phyloP scores from a whole-genome alignment of 768 basidiomycete species.

The Clitopilus hobsonii region DNA sequence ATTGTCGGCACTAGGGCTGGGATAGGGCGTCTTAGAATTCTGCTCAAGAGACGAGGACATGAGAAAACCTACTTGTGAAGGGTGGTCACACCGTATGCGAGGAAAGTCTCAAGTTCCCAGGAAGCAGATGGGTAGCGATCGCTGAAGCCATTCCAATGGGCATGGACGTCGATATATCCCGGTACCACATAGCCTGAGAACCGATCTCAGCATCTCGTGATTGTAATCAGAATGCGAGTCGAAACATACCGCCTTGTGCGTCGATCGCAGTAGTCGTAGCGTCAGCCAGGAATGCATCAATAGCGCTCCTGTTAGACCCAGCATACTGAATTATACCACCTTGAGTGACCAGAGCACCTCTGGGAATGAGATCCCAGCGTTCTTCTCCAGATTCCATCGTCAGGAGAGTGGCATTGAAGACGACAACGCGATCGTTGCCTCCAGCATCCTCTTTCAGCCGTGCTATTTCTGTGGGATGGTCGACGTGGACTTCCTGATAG shows the following conservation, averaged over 20 bases:
- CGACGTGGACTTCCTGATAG: constrained; percentile 53
- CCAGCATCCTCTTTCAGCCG: constrained; percentile 53
- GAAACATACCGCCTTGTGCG: constrained; percentile 52
- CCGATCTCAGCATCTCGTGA: neutral
- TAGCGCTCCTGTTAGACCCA: constrained; percentile 16
- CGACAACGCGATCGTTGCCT: constrained; percentile 44
- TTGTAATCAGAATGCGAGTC: neutral
- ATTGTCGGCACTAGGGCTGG: constrained; percentile 60
- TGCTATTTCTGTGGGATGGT: constrained; percentile 56
- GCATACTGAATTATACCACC: constrained; percentile 57
- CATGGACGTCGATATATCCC: constrained; percentile 75
- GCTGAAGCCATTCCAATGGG: constrained; percentile 61
- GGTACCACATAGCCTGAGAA: constrained; percentile 56
- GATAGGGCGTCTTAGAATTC: too few relatives aligned
- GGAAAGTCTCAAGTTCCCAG: constrained; percentile 73
- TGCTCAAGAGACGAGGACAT: neutral
- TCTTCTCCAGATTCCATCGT: constrained; percentile 59
- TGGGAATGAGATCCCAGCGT: constrained; percentile 42
- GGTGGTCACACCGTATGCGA: constrained; percentile 74
- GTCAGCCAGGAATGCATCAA: constrained; percentile 27
- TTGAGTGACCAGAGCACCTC: constrained; percentile 48
- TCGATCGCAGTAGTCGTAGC: constrained; percentile 44
- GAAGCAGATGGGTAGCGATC: constrained; percentile 56
- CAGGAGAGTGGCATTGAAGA: constrained; percentile 65
- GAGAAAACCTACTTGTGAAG: constrained; percentile 69